Base-by-base conservation (phyloP, 2,329 filamentous ascomycete genomes). In the Dactylonectria macrodidyma region DNA sequence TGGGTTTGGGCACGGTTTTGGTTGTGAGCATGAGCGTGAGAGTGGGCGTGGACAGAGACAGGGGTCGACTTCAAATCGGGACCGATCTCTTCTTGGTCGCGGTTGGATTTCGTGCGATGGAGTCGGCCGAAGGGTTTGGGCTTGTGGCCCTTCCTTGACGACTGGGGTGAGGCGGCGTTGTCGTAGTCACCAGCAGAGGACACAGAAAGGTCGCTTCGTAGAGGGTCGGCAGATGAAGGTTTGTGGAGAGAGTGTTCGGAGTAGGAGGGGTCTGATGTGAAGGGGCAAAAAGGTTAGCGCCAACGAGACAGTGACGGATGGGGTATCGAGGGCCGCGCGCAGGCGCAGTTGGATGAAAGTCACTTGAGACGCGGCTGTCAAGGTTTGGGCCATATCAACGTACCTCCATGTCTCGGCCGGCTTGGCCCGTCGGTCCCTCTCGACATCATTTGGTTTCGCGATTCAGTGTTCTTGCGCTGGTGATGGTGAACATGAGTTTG, bases 111-210 rank as follows among this genome's bases (percentile, higher is more conserved):
- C 66, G 84, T 84, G 48, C 88, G 87, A 66, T 83, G 82, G 16
- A 90, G 78, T 26, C 88, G 79, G 22, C 82, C 82, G 77, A 90
- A 90, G 9, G 86, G 82, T 68, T 90, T 90, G 14, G 85, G 82
- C 73, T 89, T 90, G 71, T 76, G 80, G 76, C 84, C 87, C 78
- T 84, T 87, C 22, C 78, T 74, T 5, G 78, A 44, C n/a, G 41
- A 74, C 19, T 69, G 81, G 76, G 69, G 72, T 22, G 76, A 71
- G 60, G 76, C 60, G 54, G 76, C 60, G 54, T 74, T 73, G 61
- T 89, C 87, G 77, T 81, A 78, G 52, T 89, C 87, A 62, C 78
- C 77, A n/a, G 81, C 79, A 7, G 87, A 87, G 46, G 83, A 82
- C 57, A 89, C 75, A 65, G 88, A 88, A 48, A 87, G 76, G 66